Evolutionary conservation across 106 monocot genomes (phyloP), one percentile per base, ranked within the genome.

Genomic region (Acanthochlamys bracteata): DNA sequence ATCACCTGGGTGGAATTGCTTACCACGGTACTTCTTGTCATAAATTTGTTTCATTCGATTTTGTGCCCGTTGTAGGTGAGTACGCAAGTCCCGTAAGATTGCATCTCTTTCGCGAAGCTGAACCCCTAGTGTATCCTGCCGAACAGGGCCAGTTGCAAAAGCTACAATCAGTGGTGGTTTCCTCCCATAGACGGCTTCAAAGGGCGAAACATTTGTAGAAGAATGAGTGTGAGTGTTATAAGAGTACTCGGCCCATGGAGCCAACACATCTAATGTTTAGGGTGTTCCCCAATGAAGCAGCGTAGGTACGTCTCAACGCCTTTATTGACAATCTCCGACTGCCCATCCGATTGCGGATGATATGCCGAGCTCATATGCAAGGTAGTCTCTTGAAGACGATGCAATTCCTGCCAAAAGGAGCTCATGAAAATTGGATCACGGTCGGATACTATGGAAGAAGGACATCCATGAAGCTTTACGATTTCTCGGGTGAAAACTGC

Each of bases 161-260:
- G 15, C 15, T 3, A 14, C 15, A 49, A 49, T 49, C 17, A 17
- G 12, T 49, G 49, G 49, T 17, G 49, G 49, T 49, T 49, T 12
- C 20, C 61, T 33, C 17, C 61, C 39, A 41, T 61, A 61, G 10
- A 61, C 15, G 14, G 20, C 61, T 61, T 61, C 61, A 20, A 61
- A 61, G 13, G 61, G 61, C 3, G 40, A 40, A 9, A 39, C 39
- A 7, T 20, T 39, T 4, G 20, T 41, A 3, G 41, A 7, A 8
- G 13, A 3, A 61, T 41, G 39, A 61, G 19, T 40, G 20, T 13
- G 7, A 3, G 14, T 39, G 41, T 61, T 61, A 20, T 61, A 61
- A 10, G 25, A 39, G 14, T n/a, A 61, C 20, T 61, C 17, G 17
- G 26, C 39, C 15, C 40, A 39, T 16, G 61, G 4, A 61, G 7